These are phyloP conservation scores for Vicia villosa DNA, from an alignment of 306 rosid species.

Conservation along the genomic window DNA sequence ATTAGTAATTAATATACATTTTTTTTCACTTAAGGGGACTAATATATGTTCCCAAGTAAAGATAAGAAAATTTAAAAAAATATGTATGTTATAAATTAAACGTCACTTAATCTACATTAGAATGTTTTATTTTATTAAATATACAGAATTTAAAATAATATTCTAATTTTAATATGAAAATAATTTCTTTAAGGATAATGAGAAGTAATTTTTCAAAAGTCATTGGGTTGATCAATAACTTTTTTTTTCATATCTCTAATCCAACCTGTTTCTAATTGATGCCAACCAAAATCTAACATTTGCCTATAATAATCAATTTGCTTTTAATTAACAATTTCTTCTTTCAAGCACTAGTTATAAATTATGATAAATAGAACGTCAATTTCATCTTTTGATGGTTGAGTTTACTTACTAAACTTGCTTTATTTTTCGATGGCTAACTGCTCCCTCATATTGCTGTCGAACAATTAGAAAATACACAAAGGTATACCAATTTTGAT, in stretches of 20 bases:
- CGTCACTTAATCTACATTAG: too few species aligned
- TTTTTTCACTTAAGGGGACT: too few species aligned
- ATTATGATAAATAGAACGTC: neutral
- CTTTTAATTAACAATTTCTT: slow-evolving; percentile 11
- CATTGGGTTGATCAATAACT: neutral
- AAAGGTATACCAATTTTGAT: slow-evolving; percentile 30
- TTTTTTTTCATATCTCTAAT: slow-evolving; percentile 10
- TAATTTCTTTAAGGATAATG: neutral
- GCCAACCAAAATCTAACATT: slow-evolving; percentile 40
- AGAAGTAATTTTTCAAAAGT: neutral
- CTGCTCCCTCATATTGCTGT: slow-evolving; percentile 38
- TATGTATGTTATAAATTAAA: too few species aligned
- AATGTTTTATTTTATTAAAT: too few species aligned
- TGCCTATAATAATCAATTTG: slow-evolving; percentile 9
- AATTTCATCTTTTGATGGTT: slow-evolving; percentile 32
- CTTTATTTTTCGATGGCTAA: slow-evolving; percentile 32
- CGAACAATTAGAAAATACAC: slow-evolving; percentile 34
- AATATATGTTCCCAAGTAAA: too few species aligned
- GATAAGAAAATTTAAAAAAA: too few species aligned
- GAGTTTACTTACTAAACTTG: slow-evolving; percentile 31
- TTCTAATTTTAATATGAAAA: neutral
- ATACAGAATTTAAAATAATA: too few species aligned
- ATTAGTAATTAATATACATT: too few species aligned
- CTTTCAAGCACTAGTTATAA: slow-evolving; percentile 28
- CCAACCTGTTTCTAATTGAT: slow-evolving; percentile 22